Percentiles rank a stretch among this genome's conserved stretches.
Evolutionary conservation across 106 monocot genomes (phyloP).

Genomic region (Ottelia alismoides): DNA sequence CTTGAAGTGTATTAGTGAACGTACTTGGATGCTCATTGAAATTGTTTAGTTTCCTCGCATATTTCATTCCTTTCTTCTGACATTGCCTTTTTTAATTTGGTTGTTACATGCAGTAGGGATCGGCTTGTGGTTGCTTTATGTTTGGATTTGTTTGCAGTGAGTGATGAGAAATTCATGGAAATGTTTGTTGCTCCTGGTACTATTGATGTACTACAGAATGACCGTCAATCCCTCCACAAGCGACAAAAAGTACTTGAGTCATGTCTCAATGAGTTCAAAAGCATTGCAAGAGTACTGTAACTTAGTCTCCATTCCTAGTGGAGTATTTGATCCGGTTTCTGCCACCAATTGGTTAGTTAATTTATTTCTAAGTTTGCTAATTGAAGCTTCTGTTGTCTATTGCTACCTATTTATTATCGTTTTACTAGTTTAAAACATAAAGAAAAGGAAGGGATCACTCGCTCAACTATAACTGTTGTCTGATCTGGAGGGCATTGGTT

Average conservation of each 20-base stretch:
- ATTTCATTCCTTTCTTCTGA: background rate
- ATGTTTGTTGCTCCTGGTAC: constrained; percentile 96
- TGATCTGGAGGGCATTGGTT: too few species aligned
- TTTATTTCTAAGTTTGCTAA: too few species aligned
- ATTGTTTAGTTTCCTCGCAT: too few species aligned
- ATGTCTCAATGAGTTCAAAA: constrained; percentile 94
- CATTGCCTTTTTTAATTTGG: background rate
- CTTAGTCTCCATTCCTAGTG: too few species aligned
- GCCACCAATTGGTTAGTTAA: too few species aligned
- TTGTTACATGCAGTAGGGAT: constrained; percentile 35
- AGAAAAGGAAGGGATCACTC: too few species aligned
- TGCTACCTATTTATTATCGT: too few species aligned
- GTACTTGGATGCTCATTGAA: background rate
- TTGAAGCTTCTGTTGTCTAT: too few species aligned
- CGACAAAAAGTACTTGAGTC: constrained; percentile 78
- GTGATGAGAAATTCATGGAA: constrained; percentile 90
- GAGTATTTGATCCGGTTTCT: too few species aligned
- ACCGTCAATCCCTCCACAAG: constrained; percentile 63
- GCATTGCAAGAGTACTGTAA: constrained; percentile 55
- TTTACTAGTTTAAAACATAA: too few species aligned
- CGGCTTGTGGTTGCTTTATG: constrained; percentile 63
- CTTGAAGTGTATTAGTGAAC: background rate
- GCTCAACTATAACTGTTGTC: too few species aligned
- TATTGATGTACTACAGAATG: constrained; percentile 60
- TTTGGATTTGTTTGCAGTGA: constrained; percentile 80